Evolutionary conservation across 345 rosid genomes (phyloP).

Genomic region (Euphorbia peplus): DNA sequence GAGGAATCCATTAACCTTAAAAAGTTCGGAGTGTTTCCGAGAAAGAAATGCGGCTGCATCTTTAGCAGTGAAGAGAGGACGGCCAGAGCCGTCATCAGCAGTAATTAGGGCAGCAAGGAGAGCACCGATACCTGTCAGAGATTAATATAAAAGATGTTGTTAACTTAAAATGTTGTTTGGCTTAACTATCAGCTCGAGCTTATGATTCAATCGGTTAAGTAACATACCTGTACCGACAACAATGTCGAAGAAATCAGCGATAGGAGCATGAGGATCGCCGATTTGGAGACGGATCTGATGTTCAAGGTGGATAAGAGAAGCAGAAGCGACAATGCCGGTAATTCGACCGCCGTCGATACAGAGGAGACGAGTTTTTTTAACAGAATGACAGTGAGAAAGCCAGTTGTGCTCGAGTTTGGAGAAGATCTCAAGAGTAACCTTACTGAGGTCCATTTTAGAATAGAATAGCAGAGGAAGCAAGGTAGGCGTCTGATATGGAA

Average conservation of each 20-base stretch:
- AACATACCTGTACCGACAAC: constrained; percentile 87
- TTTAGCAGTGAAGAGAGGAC: constrained; percentile 64
- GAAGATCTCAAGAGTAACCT: constrained; percentile 90
- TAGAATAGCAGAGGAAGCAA: neutral
- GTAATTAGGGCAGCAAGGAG: constrained; percentile 65
- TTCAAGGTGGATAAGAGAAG: constrained; percentile 70
- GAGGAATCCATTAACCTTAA: constrained; percentile 44
- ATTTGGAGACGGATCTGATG: constrained; percentile 79
- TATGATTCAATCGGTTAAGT: no score
- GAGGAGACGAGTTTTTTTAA: constrained; percentile 66
- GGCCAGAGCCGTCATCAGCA: constrained; percentile 72
- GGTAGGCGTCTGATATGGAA: neutral
- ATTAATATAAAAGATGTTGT: no score
- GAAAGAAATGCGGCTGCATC: constrained; percentile 57
- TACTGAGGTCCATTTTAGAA: constrained; percentile 66
- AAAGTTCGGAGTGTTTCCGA: constrained; percentile 52
- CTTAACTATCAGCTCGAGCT: no score
- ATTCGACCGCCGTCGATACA: constrained; percentile 91
- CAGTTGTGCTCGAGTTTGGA: constrained; percentile 82
- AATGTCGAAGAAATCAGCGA: constrained; percentile 86
- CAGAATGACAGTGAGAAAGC: constrained; percentile 75
- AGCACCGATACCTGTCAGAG: constrained; percentile 85
- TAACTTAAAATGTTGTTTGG: no score
- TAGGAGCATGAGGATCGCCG: constrained; percentile 60
- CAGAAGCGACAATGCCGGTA: constrained; percentile 60